Conservation (phyloP, 208 protist species). For the Crithidia mellificae region DNA sequence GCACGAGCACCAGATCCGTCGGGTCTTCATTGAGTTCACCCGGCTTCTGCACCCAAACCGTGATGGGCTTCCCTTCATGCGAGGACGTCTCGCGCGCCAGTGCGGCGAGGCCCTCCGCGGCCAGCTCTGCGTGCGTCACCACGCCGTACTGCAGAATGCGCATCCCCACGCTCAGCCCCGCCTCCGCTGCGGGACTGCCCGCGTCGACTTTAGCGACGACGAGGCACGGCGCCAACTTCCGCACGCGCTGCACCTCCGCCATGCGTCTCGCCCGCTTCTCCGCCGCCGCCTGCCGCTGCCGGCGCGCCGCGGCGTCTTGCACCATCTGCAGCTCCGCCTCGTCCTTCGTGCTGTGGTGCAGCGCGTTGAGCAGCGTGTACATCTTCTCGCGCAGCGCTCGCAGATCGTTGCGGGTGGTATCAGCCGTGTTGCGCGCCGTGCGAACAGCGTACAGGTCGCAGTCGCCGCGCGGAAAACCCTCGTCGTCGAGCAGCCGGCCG, state of each 20-base stretch:
- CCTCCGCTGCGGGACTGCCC: constrained; percentile 61
- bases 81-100: constrained; percentile 39
- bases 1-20: constrained; percentile 59
- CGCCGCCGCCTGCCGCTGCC: constrained; percentile 33
- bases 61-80: constrained; percentile 51
- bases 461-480: constrained; percentile 81
- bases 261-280: constrained; percentile 39
- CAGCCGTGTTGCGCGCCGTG: constrained; percentile 64
- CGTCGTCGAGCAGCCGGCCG: constrained; percentile 66
- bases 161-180: constrained; percentile 47
- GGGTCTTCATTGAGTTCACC: constrained; percentile 29
- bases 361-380: constrained; percentile 54
- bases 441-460: constrained; percentile 89
- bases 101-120: constrained; percentile 33
- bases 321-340: constrained; percentile 64
- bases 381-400: constrained; percentile 46
- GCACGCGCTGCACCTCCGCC: constrained; percentile 34
- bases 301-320: constrained; percentile 26
- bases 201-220: constrained; percentile 42
- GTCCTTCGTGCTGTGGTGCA: constrained; percentile 57
- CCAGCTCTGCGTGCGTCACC: constrained; percentile 45
- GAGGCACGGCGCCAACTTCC: constrained; percentile 46
- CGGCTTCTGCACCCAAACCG: constrained; percentile 62
- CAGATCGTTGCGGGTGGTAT: constrained; percentile 71
- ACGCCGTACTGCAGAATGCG: constrained; percentile 65